Base-by-base conservation (phyloP, 495 filamentous ascomycete species). In the Durotheca rogersii region DNA sequence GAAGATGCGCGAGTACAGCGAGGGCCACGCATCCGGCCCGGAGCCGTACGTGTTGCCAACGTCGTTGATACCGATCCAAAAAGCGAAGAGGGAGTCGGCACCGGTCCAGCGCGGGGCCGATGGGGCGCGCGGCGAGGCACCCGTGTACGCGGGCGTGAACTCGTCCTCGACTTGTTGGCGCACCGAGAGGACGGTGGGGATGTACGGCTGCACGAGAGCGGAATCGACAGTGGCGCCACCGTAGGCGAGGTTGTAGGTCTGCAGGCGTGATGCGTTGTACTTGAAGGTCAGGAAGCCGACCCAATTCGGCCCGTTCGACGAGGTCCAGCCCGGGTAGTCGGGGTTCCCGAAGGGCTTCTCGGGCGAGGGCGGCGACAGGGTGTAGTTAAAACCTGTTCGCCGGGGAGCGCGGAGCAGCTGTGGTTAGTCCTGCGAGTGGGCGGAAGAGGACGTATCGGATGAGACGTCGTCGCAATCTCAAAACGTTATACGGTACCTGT, bases 51-150 rank as follows among this genome's bases (percentile, higher is more conserved):
- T 74, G 60, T 84, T 84, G 1, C 85, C 84, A 9, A 90, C 75
- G 54, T 93, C 88, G 51, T 93, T 93, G 52, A 93, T 83, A 25
- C 88, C 87, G 41, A 90, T 84, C 77, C 83, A 93, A 33, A 87
- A 69, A 2, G 78, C 79, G 64, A 88, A 87, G 19, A 91, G 72
- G 0, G 77, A 72, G 47, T 87, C 71, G 5, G 70, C 60, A 1
- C 79, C 72, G 7, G 70, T 76, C 88, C 86, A 90, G 2, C 77
- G 72, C 12, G 80, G 80, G 2, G 67, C 66, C 1, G 45, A 39
- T 5, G 67, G 61, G 0, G 60, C 47, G 36, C 37, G 55, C 10
- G 67, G 58, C 9, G 71, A 64, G 14, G 53, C 58, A 23, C 59
- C 66, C 30, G 74, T 75, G 34, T 73, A 76, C 6, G 69, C 72